These are phyloP conservation scores for Backusella tarrabulga DNA, from an alignment of 192 early-diverging fungal genomes.

Conservation along the genomic window DNA sequence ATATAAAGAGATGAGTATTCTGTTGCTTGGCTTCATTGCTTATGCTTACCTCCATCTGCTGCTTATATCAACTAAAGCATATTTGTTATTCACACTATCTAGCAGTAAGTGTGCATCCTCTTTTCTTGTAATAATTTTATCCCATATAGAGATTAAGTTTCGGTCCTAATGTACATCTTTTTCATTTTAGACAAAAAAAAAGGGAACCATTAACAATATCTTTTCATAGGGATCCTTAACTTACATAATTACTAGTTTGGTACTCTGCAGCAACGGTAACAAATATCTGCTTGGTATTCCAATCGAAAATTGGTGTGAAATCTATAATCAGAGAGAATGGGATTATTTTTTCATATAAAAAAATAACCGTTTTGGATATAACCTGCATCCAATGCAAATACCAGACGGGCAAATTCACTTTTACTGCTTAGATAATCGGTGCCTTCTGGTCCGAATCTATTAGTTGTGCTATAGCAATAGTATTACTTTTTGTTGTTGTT, in stretches of 20 bases:
- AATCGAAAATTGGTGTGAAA: conserved; percentile 78
- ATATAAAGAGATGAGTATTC: neutral
- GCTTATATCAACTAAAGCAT: conserved; percentile 67
- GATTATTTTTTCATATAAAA: neutral
- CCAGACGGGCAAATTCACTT: conserved; percentile 60
- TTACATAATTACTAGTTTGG: conserved; percentile 64
- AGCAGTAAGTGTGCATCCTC: conserved; percentile 60
- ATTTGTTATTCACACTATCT: conserved; percentile 60
- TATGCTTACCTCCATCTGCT: conserved; percentile 60
- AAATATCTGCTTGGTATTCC: conserved; percentile 92
- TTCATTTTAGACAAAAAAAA: neutral
- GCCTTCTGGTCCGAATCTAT: conserved; percentile 49
- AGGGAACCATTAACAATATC: neutral
- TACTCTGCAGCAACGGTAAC: conserved; percentile 79
- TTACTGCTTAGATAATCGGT: conserved; percentile 51
- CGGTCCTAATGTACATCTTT: conserved; percentile 39
- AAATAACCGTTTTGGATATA: conserved; percentile 24
- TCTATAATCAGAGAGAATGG: conserved; percentile 41
- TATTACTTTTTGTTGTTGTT: neutral
- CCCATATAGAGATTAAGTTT: conserved; percentile 85
- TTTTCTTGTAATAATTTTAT: conserved; percentile 72
- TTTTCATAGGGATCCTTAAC: neutral
- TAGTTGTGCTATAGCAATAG: conserved; percentile 30
- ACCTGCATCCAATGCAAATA: conserved; percentile 69
- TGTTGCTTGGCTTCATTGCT: neutral